These are phyloP conservation scores for Xylariaceae sp. DNA, from an alignment of 2,329 filamentous ascomycete genomes.

Conservation along the genomic window DNA sequence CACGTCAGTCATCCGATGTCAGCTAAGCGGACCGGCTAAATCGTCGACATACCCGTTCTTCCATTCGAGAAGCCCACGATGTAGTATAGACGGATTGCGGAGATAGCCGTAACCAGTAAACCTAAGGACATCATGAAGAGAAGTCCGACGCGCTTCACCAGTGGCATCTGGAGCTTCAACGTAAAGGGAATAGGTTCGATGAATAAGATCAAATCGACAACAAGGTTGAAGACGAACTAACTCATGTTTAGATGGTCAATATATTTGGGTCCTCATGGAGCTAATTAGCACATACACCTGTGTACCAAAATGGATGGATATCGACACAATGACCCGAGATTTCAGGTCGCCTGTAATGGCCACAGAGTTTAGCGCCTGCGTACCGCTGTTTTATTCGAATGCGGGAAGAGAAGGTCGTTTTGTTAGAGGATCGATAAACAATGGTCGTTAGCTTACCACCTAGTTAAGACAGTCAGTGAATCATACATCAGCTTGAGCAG, in stretches of 20 bases:
- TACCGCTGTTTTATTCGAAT: no score
- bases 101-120: constrained; percentile 20
- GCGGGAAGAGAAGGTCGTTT: no score
- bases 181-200: constrained; percentile 22
- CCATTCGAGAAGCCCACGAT: constrained; percentile 9
- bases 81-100: constrained; percentile 20
- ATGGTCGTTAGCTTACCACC: no score
- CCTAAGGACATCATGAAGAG: constrained; percentile 22
- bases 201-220: constrained; percentile 20
- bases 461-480: no score
- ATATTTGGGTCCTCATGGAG: background rate
- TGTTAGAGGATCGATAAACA: no score
- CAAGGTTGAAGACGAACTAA: constrained; percentile 24
- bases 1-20: constrained; percentile 1
- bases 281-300: constrained; percentile 25
- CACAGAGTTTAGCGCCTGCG: no score
- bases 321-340: constrained; percentile 26
- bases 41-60: constrained; percentile 21
- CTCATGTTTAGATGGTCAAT: background rate
- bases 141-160: constrained; percentile 16
- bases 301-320: constrained; percentile 33
- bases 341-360: constrained; percentile 1
- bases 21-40: background rate
- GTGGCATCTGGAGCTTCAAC: constrained; percentile 21
- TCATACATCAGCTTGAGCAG: no score